These are phyloP conservation scores for Stevia rebaudiana DNA, from an alignment of 140 eudicot species.

Conservation along the genomic window DNA sequence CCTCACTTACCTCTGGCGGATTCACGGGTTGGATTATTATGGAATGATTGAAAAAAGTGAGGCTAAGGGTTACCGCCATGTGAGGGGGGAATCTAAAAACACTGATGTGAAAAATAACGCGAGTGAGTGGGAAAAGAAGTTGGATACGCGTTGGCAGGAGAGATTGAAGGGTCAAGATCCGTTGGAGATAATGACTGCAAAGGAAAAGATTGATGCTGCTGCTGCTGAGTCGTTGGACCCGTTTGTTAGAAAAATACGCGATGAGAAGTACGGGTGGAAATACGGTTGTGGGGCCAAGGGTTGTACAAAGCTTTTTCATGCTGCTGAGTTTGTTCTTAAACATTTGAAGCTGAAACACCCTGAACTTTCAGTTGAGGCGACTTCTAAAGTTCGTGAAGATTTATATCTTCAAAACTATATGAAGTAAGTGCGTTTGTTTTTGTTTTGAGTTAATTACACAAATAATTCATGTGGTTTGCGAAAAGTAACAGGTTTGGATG, in stretches of 20 bases:
- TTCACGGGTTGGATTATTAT: slow-evolving; percentile 90
- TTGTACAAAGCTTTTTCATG: slow-evolving; percentile 94
- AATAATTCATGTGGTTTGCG: too few relatives aligned
- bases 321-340: slow-evolving; percentile 87
- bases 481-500: too few relatives aligned
- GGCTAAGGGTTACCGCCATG: slow-evolving; percentile 82
- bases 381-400: slow-evolving; percentile 90
- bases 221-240: slow-evolving; percentile 94
- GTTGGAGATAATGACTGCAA: slow-evolving; percentile 83
- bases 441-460: too few relatives aligned
- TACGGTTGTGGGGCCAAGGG: slow-evolving; percentile 99
- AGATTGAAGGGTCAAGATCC: slow-evolving; percentile 89
- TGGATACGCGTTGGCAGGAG: slow-evolving; percentile 79
- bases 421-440: slow-evolving; percentile 49
- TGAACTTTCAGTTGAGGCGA: slow-evolving; percentile 62
- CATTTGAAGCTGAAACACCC: slow-evolving; percentile 90
- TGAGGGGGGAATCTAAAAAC: slow-evolving; percentile 60
- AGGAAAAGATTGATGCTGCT: slow-evolving; percentile 96
- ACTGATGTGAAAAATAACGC: slow-evolving; percentile 45
- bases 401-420: slow-evolving; percentile 81
- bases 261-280: slow-evolving; percentile 97
- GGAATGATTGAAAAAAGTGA: slow-evolving; percentile 73
- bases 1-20: slow-evolving; percentile 84
- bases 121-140: slow-evolving; percentile 82
- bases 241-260: slow-evolving; percentile 84